These are phyloP conservation scores for Claviceps sp. DNA, from an alignment of 2,329 filamentous ascomycete species.

Conservation along the genomic window DNA sequence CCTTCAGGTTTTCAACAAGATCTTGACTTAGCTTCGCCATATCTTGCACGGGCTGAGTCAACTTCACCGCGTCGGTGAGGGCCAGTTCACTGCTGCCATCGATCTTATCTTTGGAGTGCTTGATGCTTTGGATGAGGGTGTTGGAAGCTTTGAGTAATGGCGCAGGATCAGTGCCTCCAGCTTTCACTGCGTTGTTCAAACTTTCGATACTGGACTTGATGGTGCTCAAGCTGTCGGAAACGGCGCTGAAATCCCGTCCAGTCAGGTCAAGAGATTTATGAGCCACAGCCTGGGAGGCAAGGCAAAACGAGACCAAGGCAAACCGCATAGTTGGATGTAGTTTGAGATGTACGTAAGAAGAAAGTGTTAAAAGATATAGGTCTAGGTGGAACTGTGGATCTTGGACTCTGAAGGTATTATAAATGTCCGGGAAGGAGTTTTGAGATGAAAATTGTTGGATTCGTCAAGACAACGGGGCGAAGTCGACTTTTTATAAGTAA, in stretches of 20 bases:
- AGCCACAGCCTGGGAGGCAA: conserved; percentile 1
- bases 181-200: conserved; percentile 11
- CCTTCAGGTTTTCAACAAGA: conserved; percentile 13
- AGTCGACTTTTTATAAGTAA: too few species aligned
- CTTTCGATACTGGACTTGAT: conserved; percentile 8
- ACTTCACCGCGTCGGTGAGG: conserved; percentile 7
- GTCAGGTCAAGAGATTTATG: background rate
- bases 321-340: background rate
- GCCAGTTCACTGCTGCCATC: conserved; percentile 3
- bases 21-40: conserved; percentile 12
- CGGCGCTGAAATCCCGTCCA: conserved; percentile 5
- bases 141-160: conserved; percentile 9
- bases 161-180: conserved; percentile 10
- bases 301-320: background rate
- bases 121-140: conserved; percentile 9
- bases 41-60: conserved; percentile 6
- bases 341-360: background rate
- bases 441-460: too few species aligned
- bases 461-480: too few species aligned
- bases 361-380: background rate
- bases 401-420: background rate
- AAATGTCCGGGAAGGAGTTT: background rate
- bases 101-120: conserved; percentile 8
- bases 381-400: background rate
- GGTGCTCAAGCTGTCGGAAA: conserved; percentile 5